These are phyloP conservation scores for Fusarium sp. DNA, from an alignment of 2,329 filamentous ascomycete genomes.

Conservation along the genomic window DNA sequence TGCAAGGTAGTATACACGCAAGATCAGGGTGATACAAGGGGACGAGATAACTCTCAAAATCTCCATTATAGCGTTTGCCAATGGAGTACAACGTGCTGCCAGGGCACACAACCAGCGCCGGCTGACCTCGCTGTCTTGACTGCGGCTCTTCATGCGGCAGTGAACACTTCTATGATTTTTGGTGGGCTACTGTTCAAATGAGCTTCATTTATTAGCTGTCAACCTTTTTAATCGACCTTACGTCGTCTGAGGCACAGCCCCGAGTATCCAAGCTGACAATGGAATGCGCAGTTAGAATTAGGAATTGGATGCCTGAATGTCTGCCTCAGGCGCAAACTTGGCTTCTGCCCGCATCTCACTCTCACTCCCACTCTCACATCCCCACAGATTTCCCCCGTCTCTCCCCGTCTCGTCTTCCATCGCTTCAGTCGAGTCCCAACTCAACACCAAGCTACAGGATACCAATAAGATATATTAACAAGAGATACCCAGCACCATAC, in stretches of 20 bases:
- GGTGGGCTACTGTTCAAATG: not conserved
- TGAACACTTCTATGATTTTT: not conserved
- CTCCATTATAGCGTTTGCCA: too few relatives aligned
- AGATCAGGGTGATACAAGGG: too few relatives aligned
- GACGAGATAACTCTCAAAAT: too few relatives aligned
- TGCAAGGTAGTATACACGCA: too few relatives aligned
- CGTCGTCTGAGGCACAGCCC: not conserved
- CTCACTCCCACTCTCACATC: not conserved
- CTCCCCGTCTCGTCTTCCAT: not conserved
- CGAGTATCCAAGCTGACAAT: not conserved
- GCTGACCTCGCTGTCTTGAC: not conserved
- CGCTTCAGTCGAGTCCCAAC: not conserved
- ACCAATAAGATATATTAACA: not conserved
- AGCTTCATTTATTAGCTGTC: not conserved
- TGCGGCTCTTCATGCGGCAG: not conserved
- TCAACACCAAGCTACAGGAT: not conserved
- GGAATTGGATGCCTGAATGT: not conserved
- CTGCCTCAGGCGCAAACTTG: slow-evolving; percentile 18
- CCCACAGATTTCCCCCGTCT: not conserved
- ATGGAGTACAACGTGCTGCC: not conserved
- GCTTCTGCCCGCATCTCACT: slow-evolving; percentile 11
- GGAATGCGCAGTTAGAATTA: too few relatives aligned
- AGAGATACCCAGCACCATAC: not conserved
- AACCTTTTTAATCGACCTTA: not conserved
- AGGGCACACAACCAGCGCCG: not conserved